Evolutionary conservation across 2,329 filamentous ascomycete genomes (phyloP).

Genomic region (Incumbomyces delicatus): DNA sequence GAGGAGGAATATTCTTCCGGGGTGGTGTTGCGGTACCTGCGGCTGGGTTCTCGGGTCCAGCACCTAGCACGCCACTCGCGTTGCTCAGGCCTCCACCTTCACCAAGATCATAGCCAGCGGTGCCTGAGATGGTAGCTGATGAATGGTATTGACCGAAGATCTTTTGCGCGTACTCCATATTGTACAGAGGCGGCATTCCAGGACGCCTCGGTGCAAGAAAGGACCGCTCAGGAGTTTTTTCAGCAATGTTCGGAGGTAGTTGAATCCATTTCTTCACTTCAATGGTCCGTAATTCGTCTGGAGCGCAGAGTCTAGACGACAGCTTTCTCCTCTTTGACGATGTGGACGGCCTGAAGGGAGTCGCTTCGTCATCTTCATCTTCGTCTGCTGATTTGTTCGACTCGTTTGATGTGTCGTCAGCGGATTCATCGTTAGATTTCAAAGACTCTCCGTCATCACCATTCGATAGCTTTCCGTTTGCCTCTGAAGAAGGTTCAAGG

Average conservation of each 20-base stretch:
- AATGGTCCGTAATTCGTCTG: constrained; percentile 40
- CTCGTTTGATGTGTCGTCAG: constrained; percentile 12
- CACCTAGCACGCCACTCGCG: constrained; percentile 8
- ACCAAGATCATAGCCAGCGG: constrained; percentile 16
- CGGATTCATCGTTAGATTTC: constrained; percentile 22
- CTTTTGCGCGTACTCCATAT: constrained; percentile 16
- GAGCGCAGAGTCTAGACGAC: neutral
- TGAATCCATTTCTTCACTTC: constrained; percentile 49
- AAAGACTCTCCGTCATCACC: constrained; percentile 18
- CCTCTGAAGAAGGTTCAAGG: neutral
- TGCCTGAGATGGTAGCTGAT: neutral
- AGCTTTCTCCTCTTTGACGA: constrained; percentile 5
- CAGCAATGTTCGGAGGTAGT: constrained; percentile 42
- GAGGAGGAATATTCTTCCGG: constrained; percentile 18
- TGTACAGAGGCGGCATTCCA: constrained; percentile 46
- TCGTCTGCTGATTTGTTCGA: constrained; percentile 9
- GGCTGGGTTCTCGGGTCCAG: neutral
- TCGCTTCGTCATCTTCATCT: constrained; percentile 6
- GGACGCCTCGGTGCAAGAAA: constrained; percentile 54
- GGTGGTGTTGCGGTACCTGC: constrained; percentile 11
- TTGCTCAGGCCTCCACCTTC: constrained; percentile 16
- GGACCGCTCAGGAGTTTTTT: constrained; percentile 49
- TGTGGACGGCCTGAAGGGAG: constrained; percentile 1
- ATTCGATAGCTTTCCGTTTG: constrained; percentile 12
- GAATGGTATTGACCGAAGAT: constrained; percentile 12